Evolutionary conservation across 495 filamentous ascomycete species (phyloP).

Genomic region (Penicillium canariense): DNA sequence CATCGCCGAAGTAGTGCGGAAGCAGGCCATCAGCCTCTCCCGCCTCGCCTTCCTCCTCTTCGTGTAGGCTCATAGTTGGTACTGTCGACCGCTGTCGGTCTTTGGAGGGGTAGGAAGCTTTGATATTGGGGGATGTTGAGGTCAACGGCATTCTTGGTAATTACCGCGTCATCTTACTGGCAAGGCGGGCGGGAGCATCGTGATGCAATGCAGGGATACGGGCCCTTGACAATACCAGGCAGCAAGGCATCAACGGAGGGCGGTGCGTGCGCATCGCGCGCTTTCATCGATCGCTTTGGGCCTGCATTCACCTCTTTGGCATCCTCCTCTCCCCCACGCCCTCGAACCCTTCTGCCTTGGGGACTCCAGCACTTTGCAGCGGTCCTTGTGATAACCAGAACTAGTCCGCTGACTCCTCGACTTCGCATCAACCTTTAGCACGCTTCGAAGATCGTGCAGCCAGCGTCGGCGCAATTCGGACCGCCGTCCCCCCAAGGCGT

Average conservation of each 20-base stretch:
- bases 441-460: constrained; percentile 1
- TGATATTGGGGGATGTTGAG: constrained; percentile 13
- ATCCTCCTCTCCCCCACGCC: background rate
- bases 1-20: constrained; percentile 72
- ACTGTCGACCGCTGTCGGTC: background rate
- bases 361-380: background rate
- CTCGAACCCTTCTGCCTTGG: background rate
- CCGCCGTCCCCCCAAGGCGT: background rate
- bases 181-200: background rate
- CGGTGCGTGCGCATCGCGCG: constrained; percentile 33
- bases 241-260: constrained; percentile 20
- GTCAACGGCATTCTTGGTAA: constrained; percentile 15
- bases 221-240: constrained; percentile 19
- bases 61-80: constrained; percentile 24
- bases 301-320: background rate
- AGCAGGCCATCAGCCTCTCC: constrained; percentile 12
- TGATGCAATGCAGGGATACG: constrained; percentile 1
- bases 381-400: background rate
- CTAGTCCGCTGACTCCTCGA: background rate
- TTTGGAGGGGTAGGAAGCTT: background rate
- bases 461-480: constrained; percentile 1
- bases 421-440: background rate
- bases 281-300: constrained; percentile 19
- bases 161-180: background rate
- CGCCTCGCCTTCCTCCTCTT: constrained; percentile 16